phyloP scores from a whole-genome alignment of 495 filamentous ascomycete genomes.

The Elasticomyces elasticus region DNA sequence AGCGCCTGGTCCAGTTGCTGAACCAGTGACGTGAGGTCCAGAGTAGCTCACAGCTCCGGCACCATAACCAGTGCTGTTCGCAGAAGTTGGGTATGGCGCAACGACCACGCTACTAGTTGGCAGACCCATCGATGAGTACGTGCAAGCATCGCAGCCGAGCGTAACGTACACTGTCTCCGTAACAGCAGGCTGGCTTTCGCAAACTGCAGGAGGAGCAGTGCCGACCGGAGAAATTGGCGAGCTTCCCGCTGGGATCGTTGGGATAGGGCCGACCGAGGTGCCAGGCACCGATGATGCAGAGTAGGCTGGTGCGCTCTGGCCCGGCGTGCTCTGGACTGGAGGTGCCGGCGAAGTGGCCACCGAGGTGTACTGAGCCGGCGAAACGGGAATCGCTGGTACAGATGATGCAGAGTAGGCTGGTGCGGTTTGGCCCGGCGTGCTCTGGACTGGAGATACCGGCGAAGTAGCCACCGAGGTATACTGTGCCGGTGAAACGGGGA shows the following conservation, averaged over 20 bases:
- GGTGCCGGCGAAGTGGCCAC: not conserved
- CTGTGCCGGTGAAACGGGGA: not conserved
- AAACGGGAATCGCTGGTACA: not conserved
- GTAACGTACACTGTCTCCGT: constrained; percentile 2
- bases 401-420: not conserved
- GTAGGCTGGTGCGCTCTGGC: not conserved
- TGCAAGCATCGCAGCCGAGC: constrained; percentile 1
- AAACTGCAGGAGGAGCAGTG: not conserved
- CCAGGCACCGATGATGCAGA: not conserved
- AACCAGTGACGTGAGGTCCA: not conserved
- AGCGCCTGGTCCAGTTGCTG: not conserved
- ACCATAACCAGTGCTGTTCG: not conserved
- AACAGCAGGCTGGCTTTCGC: not conserved
- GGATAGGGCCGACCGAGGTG: not conserved
- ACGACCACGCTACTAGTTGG: not conserved
- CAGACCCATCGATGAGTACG: constrained; percentile 5
- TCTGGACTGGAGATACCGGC: no score
- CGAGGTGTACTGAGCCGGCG: not conserved
- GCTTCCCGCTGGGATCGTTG: not conserved
- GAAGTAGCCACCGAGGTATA: not conserved
- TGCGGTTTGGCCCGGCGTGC: not conserved
- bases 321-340: not conserved
- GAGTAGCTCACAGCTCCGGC: not conserved
- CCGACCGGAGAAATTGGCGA: not conserved
- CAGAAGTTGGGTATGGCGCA: constrained; percentile 1